These are phyloP conservation scores for Candida pseudocylindracea DNA, from an alignment of 1,139 yeast species.

Conservation along the genomic window DNA sequence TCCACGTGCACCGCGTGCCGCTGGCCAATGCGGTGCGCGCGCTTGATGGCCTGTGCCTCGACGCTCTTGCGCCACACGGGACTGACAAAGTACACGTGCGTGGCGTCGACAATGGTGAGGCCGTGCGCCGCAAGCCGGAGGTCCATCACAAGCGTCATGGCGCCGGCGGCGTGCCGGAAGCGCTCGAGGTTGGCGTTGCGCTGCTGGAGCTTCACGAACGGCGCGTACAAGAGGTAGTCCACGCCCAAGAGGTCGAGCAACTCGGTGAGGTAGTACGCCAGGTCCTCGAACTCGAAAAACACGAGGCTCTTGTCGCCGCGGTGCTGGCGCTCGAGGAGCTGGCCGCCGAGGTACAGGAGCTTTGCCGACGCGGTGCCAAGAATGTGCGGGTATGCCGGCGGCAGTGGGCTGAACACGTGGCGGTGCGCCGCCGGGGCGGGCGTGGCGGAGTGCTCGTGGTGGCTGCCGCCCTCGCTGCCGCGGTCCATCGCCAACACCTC, in stretches of 20 bases:
- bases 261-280: slow-evolving; percentile 46
- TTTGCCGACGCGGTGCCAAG: slow-evolving; percentile 41
- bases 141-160: slow-evolving; percentile 40
- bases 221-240: slow-evolving; percentile 38
- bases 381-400: slow-evolving; percentile 9
- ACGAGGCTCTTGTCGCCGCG: slow-evolving; percentile 29
- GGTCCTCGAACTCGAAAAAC: slow-evolving; percentile 50
- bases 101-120: slow-evolving; percentile 41
- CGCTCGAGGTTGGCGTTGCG: slow-evolving; percentile 29
- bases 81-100: slow-evolving; percentile 41
- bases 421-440: no score
- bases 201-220: slow-evolving; percentile 25
- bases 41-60: slow-evolving; percentile 53
- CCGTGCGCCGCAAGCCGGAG: slow-evolving; percentile 50
- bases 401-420: no score
- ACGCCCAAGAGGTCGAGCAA: slow-evolving; percentile 37
- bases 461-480: no score
- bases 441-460: no score
- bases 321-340: slow-evolving; percentile 26
- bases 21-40: slow-evolving; percentile 59
- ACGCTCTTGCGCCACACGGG: slow-evolving; percentile 52
- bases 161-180: slow-evolving; percentile 19
- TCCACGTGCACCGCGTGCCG: slow-evolving; percentile 35
- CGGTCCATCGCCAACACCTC: no score
- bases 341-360: slow-evolving; percentile 31